A percentile compares a stretch with the other conserved stretches of the same genome.
Conservation (phyloP, 2,329 filamentous ascomycete species). For the Aaosphaeria pasadenensis region DNA sequence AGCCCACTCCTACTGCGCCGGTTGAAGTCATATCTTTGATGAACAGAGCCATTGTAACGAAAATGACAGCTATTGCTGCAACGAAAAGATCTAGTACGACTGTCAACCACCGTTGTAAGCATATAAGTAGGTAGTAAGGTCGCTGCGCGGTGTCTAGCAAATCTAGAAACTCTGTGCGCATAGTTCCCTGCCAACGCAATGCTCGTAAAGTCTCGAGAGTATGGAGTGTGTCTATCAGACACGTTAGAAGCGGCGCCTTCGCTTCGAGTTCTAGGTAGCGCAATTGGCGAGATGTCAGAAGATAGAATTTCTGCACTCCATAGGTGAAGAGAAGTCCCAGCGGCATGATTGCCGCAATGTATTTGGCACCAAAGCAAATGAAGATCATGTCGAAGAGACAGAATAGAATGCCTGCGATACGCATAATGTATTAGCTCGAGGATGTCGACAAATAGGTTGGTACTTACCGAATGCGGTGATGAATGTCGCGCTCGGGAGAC, state of each 20-base stretch:
- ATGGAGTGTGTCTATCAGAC: slow-evolving; percentile 48
- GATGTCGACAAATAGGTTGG: background rate
- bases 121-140: slow-evolving; percentile 39
- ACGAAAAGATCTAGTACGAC: slow-evolving; percentile 32
- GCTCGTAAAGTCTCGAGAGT: slow-evolving; percentile 49
- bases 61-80: slow-evolving; percentile 24
- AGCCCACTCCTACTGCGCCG: slow-evolving; percentile 31
- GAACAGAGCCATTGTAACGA: slow-evolving; percentile 26
- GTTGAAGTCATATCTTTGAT: slow-evolving; percentile 32
- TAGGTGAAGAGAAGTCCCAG: slow-evolving; percentile 43
- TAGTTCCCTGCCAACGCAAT: slow-evolving; percentile 38
- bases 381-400: slow-evolving; percentile 1
- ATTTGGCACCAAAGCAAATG: slow-evolving; percentile 7
- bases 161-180: background rate
- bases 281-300: slow-evolving; percentile 43
- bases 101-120: slow-evolving; percentile 38
- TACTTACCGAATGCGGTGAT: background rate
- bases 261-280: slow-evolving; percentile 52
- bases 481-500: slow-evolving; percentile 22
- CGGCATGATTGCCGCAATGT: slow-evolving; percentile 24
- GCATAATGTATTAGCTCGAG: background rate
- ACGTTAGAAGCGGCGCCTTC: slow-evolving; percentile 45
- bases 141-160: slow-evolving; percentile 33
- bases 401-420: background rate
- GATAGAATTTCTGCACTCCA: slow-evolving; percentile 45